A percentile compares a stretch with the other conserved stretches of the same genome.
These are phyloP conservation scores for Jatropha multifida DNA, from an alignment of 441 rosid genomes.

Conservation along the genomic window DNA sequence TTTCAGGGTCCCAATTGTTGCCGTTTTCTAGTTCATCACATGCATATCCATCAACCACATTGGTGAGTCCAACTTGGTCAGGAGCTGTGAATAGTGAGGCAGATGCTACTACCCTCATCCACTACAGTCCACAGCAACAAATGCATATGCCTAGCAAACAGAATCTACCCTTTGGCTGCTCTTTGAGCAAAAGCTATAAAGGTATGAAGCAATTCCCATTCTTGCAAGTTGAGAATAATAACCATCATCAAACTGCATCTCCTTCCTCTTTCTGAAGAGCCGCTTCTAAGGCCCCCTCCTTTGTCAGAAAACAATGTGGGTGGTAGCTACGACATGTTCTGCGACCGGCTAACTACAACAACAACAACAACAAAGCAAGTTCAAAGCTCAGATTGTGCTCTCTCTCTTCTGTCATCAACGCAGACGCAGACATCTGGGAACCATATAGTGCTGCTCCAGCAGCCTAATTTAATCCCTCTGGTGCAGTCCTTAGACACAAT, in stretches of 20 bases:
- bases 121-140: conserved; percentile 33
- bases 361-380: conserved; percentile 25
- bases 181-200: conserved; percentile 36
- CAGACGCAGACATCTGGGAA: conserved; percentile 40
- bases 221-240: conserved; percentile 44
- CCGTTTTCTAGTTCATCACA: conserved; percentile 50
- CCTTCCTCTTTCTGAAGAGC: conserved; percentile 37
- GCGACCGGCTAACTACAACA: conserved; percentile 43
- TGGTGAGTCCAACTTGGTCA: conserved; percentile 46
- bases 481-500: conserved; percentile 31
- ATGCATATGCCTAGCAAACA: conserved; percentile 36
- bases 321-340: conserved; percentile 34
- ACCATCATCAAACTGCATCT: conserved; percentile 28
- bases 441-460: conserved; percentile 26
- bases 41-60: conserved; percentile 48
- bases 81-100: conserved; percentile 32
- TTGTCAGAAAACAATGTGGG: conserved; percentile 25
- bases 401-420: conserved; percentile 95
- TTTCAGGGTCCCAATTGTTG: conserved; percentile 50
- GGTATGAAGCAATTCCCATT: conserved; percentile 51
- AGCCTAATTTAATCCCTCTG: conserved; percentile 35
- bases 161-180: conserved; percentile 43
- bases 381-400: conserved; percentile 76
- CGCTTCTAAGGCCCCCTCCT: conserved; percentile 29
- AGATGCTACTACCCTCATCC: conserved; percentile 29